These are phyloP conservation scores for Corynespora cassiicola DNA, from an alignment of 2,329 filamentous ascomycete species.

Conservation along the genomic window DNA sequence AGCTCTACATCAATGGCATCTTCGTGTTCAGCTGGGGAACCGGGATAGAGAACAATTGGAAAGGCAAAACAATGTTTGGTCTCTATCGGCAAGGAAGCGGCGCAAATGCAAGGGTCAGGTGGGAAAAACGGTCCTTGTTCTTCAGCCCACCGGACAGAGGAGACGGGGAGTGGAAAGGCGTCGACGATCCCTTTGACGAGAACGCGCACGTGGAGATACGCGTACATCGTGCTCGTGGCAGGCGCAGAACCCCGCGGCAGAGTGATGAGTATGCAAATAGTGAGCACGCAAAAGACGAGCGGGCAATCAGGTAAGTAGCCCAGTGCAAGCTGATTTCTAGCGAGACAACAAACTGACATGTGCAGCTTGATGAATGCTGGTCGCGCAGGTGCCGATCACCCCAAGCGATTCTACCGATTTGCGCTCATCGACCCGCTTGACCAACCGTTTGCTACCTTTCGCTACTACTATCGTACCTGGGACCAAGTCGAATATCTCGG, in stretches of 20 bases:
- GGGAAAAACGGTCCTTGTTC: conserved; percentile 52
- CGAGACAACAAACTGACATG: conserved; percentile 20
- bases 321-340: background rate
- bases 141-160: conserved; percentile 34
- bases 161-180: conserved; percentile 15
- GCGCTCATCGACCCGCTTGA: conserved; percentile 57
- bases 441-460: conserved; percentile 55
- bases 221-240: conserved; percentile 49
- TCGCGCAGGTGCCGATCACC: conserved; percentile 45
- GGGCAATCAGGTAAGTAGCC: conserved; percentile 38
- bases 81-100: conserved; percentile 45
- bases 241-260: conserved; percentile 44
- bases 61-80: conserved; percentile 54
- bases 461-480: conserved; percentile 46
- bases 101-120: conserved; percentile 30
- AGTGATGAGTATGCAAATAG: conserved; percentile 31
- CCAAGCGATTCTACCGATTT: conserved; percentile 56
- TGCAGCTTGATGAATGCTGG: conserved; percentile 47
- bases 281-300: conserved; percentile 19
- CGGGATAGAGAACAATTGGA: conserved; percentile 49
- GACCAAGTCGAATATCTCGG: conserved; percentile 32
- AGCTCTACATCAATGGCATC: conserved; percentile 49
- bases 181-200: conserved; percentile 25
- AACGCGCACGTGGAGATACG: conserved; percentile 48
- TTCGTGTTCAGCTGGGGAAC: conserved; percentile 53